Conservation (phyloP, 345 rosid species). For the Eucalyptus curtisii region DNA sequence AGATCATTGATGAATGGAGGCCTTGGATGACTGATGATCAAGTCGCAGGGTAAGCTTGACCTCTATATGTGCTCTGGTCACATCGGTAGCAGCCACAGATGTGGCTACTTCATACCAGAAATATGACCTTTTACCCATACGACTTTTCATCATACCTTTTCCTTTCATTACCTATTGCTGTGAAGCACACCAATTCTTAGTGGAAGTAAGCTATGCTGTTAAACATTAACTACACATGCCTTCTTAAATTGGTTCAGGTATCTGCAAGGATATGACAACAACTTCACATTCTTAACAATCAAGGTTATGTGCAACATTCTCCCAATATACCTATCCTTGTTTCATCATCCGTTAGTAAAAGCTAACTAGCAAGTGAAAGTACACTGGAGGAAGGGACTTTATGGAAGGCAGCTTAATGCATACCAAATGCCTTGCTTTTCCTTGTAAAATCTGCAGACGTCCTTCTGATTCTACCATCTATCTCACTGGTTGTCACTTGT, state of each 20-base stretch:
- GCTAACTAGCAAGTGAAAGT: neutral
- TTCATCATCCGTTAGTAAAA: neutral
- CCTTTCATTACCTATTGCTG: neutral
- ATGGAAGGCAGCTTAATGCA: neutral
- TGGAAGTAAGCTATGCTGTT: neutral
- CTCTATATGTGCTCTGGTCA: neutral
- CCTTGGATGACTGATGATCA: slow-evolving; percentile 1
- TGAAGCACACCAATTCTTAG: neutral
- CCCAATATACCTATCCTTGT: neutral
- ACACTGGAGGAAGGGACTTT: neutral
- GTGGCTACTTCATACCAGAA: neutral
- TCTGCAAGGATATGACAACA: slow-evolving; percentile 37
- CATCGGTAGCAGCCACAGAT: neutral
- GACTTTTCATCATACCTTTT: neutral
- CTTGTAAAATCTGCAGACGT: neutral
- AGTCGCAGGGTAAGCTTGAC: neutral
- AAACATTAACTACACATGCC: neutral
- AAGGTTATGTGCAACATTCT: slow-evolving; percentile 17
- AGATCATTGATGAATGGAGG: slow-evolving; percentile 6
- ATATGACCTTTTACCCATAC: neutral
- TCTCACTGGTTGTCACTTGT: neutral
- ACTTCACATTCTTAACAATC: slow-evolving; percentile 45
- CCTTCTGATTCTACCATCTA: neutral
- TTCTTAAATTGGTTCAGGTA: slow-evolving; percentile 13
- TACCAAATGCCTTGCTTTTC: neutral